A percentile compares a stretch with the other conserved stretches of the same genome.
These are phyloP conservation scores for Phascolomyces articulosus DNA, from an alignment of 371 early-diverging fungal species.

Conservation along the genomic window DNA sequence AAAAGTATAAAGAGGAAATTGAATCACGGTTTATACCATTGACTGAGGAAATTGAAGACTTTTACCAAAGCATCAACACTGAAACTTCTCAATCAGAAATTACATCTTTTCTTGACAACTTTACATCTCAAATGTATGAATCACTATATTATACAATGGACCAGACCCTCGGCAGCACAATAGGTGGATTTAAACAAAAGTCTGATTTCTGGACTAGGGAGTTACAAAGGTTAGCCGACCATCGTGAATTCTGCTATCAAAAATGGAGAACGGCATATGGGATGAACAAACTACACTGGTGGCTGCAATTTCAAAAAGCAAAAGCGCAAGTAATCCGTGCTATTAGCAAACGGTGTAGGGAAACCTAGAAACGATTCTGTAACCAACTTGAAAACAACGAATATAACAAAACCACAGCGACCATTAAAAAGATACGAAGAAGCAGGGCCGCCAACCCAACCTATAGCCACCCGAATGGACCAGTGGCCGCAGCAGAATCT, in stretches of 20 bases:
- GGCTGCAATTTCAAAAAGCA: background rate
- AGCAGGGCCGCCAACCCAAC: background rate
- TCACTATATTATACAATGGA: constrained; percentile 1
- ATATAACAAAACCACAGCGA: background rate
- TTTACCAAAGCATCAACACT: background rate
- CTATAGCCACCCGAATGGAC: constrained; percentile 9
- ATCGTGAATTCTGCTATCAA: background rate
- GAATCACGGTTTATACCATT: background rate
- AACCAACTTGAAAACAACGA: background rate
- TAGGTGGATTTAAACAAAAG: background rate
- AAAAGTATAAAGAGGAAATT: background rate
- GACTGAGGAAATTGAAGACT: background rate
- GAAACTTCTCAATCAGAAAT: background rate
- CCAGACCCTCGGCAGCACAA: background rate
- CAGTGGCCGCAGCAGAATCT: constrained; percentile 2
- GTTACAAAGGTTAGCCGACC: background rate
- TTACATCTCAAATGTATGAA: background rate
- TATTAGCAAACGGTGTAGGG: background rate
- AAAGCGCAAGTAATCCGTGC: background rate
- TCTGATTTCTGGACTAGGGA: background rate
- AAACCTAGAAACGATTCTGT: background rate
- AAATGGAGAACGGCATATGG: background rate
- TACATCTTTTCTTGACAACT: background rate
- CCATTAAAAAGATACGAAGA: background rate
- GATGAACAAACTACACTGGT: background rate